A percentile compares a stretch with the other conserved stretches of the same genome.
phyloP scores from a whole-genome alignment of 495 filamentous ascomycete species.

The Daldinia bambusicola region DNA sequence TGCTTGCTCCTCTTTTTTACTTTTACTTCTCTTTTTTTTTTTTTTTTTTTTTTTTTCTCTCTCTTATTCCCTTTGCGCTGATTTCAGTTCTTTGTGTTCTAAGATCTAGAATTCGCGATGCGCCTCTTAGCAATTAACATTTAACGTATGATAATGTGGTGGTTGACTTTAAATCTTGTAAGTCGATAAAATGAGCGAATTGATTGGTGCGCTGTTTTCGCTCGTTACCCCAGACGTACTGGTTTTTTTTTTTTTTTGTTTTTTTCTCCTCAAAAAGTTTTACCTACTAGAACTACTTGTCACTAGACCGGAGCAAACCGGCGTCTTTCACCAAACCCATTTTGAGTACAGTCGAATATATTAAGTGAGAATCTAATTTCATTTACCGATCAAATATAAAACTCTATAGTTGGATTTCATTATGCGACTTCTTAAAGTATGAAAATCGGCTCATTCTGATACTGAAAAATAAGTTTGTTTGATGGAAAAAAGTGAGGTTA shows the following conservation, averaged over 20 bases:
- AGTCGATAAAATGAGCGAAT: constrained; percentile 4
- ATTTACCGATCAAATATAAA: no score
- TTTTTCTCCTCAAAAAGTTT: constrained; percentile 29
- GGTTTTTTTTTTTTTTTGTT: background rate
- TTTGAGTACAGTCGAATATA: constrained; percentile 1
- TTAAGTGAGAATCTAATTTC: background rate
- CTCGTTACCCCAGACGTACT: background rate
- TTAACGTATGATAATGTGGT: constrained; percentile 6
- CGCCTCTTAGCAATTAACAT: background rate
- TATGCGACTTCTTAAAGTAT: no score
- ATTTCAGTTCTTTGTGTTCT: background rate
- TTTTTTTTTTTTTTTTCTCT: background rate
- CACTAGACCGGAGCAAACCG: constrained; percentile 25
- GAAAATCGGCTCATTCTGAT: no score
- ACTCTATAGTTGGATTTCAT: no score
- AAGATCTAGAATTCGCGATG: background rate
- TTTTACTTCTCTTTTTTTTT: background rate
- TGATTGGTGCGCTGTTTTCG: constrained; percentile 32
- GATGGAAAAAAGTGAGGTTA: background rate
- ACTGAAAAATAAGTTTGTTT: background rate
- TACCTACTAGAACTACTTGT: constrained; percentile 19
- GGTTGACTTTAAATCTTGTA: background rate
- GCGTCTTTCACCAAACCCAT: constrained; percentile 5
- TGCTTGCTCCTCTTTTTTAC: background rate
- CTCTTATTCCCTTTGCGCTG: background rate